Evolutionary conservation across 176 grass and related monocot species (phyloP).

Genomic region (Paspalum vaginatum): DNA sequence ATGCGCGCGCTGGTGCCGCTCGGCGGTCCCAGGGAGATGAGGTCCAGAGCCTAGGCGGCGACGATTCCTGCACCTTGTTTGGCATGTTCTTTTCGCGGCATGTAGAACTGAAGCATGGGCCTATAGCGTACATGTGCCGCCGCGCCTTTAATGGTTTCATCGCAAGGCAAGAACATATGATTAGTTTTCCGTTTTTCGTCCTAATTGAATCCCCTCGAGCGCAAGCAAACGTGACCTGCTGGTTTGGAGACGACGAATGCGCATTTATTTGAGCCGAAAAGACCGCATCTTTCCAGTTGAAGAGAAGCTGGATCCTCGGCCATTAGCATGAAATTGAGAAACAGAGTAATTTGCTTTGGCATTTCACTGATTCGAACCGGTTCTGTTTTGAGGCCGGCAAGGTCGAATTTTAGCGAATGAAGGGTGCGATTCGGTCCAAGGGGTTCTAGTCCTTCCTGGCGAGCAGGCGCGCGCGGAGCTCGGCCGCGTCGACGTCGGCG

Average conservation of each 20-base stretch:
- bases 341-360: background rate
- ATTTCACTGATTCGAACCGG: background rate
- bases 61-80: background rate
- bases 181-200: background rate
- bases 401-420: background rate
- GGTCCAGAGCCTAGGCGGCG: conserved; percentile 24
- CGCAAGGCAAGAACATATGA: background rate
- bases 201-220: background rate
- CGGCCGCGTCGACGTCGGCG: conserved; percentile 48
- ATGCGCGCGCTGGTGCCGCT: background rate
- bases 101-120: background rate
- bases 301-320: background rate
- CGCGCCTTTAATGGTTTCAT: too few species aligned
- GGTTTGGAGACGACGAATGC: background rate
- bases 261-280: too few species aligned
- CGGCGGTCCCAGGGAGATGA: conserved; percentile 10
- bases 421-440: background rate
- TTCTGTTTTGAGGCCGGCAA: background rate
- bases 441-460: conserved; percentile 28
- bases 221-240: background rate
- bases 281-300: background rate
- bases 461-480: conserved; percentile 53
- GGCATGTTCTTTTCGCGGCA: background rate
- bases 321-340: background rate
- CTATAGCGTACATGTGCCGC: conserved; percentile 14